Base-by-base conservation (phyloP, 129 eudicot species). In the Solidago caesia region DNA sequence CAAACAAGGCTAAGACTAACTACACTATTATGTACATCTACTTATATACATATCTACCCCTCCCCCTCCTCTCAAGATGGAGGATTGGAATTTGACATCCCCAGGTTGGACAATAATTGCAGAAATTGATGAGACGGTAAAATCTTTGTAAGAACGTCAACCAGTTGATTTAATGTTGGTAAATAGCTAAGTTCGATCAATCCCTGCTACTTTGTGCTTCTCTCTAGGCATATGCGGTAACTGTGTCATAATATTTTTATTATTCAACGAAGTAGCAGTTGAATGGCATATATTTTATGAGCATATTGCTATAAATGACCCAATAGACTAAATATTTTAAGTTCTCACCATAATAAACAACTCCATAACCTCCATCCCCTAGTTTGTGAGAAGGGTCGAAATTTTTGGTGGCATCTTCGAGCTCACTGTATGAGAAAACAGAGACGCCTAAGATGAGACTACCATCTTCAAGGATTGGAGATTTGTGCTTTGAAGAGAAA, bases 291-390 rank as follows among this genome's bases (percentile, higher is more conserved):
- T n/a, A 7, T 56, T 6, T 51, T 51, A 51, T n/a, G n/a, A n/a
- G n/a, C n/a, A n/a, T n/a, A 12, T 7, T 3, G n/a, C 57, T 12
- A 57, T 15, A 57, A 5, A n/a, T 57, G 16, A 15, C 21, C 6
- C 21, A 16, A 16, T 53, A 8, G 4, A 13, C 5, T 15, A 58
- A 58, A 11, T 2, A 41, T 70, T 33, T 12, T 15, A 58, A 21
- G 21, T 48, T 59, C 71, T 83, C 64, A 83, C 91, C 91, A 25
- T 85, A 64, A 58, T 83, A 88, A 39, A 88, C 94, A 43, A 79
- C 75, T 72, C 94, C 90, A 39, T 75, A 85, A 27, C 91, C 91
- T 48, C 95, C 95, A 59, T 84, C 84, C 2, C 95, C 95, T 4
- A 88, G 85, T 70, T 81, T 81, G 1, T 5, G 77, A 33, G 83